Percentiles rank a stretch among this genome's conserved stretches.
These are phyloP conservation scores for Talaromyces proteolyticus DNA, from an alignment of 495 filamentous ascomycete species.

Conservation along the genomic window DNA sequence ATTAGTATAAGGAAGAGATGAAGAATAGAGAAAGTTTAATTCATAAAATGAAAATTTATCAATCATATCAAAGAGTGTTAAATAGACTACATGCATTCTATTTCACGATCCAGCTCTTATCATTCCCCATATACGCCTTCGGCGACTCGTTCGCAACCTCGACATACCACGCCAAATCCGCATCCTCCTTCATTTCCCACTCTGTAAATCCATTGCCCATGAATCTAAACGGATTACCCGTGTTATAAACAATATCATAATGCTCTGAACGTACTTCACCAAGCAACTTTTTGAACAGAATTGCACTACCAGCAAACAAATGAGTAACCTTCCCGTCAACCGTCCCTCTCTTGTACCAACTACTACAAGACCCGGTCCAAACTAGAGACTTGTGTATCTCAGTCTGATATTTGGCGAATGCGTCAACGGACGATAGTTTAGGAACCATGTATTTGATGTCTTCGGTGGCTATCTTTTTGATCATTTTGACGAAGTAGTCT, in stretches of 20 bases:
- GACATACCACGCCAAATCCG: constrained; percentile 21
- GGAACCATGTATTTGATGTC: constrained; percentile 38
- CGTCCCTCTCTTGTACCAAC: constrained; percentile 42
- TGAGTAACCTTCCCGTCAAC: constrained; percentile 35
- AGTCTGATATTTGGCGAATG: constrained; percentile 33
- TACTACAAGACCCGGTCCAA: constrained; percentile 38
- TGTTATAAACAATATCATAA: constrained; percentile 39
- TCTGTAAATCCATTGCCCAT: constrained; percentile 40
- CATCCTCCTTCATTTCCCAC: constrained; percentile 15
- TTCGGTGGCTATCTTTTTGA: constrained; percentile 37
- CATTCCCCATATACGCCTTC: no score
- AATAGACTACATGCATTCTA: no score
- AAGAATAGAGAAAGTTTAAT: no score
- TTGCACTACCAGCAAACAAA: constrained; percentile 35
- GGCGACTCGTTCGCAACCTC: no score
- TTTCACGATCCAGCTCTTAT: no score
- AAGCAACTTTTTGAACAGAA: constrained; percentile 44
- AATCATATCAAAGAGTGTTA: no score
- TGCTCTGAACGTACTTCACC: constrained; percentile 40
- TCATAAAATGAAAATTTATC: no score
- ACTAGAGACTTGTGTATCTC: constrained; percentile 36
- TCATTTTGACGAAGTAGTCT: constrained; percentile 46
- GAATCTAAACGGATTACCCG: constrained; percentile 38
- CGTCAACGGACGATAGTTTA: constrained; percentile 29
- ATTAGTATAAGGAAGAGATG: no score